phyloP scores from a whole-genome alignment of 306 rosid species.

The Comarum palustre region DNA sequence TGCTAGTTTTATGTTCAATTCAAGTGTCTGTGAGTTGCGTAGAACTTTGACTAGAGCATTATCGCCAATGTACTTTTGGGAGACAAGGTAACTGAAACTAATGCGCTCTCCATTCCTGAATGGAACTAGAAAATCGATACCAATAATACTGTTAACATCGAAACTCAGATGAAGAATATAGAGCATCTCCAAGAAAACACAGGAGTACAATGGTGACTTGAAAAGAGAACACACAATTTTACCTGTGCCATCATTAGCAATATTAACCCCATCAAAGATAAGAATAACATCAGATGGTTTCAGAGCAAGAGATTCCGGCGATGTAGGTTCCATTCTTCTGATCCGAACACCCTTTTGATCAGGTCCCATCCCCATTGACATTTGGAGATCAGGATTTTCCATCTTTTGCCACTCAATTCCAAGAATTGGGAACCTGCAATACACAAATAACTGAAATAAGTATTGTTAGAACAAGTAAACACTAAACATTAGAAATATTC shows the following conservation, averaged over 20 bases:
- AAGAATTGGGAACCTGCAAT: constrained; percentile 64
- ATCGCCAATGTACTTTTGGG: constrained; percentile 76
- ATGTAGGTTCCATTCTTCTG: constrained; percentile 73
- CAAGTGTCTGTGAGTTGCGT: constrained; percentile 45
- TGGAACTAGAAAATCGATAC: constrained; percentile 52
- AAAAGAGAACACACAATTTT: not conserved
- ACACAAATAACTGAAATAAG: constrained; percentile 12
- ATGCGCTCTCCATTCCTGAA: constrained; percentile 83
- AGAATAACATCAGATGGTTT: constrained; percentile 78
- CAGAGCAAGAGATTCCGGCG: constrained; percentile 58
- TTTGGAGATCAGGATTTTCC: constrained; percentile 78
- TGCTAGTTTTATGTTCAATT: constrained; percentile 50
- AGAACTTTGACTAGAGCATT: constrained; percentile 51
- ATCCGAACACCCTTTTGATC: constrained; percentile 81
- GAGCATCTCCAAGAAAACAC: not conserved
- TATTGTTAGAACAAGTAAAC: not conserved
- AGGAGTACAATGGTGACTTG: not conserved
- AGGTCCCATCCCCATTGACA: constrained; percentile 57
- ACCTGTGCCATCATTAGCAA: constrained; percentile 92
- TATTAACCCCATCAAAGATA: constrained; percentile 71
- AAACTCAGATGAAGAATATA: not conserved
- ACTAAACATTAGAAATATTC: not conserved
- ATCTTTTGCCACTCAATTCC: constrained; percentile 85
- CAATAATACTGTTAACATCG: not conserved
- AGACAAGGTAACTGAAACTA: constrained; percentile 79